phyloP scores from a whole-genome alignment of 345 rosid genomes.

The Pistacia atlantica region DNA sequence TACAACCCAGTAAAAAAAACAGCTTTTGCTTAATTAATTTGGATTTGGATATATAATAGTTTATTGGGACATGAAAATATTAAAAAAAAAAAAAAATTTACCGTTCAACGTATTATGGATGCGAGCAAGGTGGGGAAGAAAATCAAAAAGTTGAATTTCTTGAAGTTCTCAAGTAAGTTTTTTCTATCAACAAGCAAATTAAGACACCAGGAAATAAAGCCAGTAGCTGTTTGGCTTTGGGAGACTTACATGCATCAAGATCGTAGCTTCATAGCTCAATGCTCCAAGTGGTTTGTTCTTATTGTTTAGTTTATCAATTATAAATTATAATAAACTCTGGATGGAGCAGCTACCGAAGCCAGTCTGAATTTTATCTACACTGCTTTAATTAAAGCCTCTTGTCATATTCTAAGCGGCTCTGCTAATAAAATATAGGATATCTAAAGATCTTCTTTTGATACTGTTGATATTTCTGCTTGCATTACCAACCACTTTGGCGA shows the following conservation, averaged over 20 bases:
- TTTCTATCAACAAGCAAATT: not conserved
- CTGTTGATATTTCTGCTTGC: constrained; percentile 23
- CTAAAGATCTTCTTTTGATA: constrained; percentile 7
- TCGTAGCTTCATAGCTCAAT: not conserved
- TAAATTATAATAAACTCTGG: not conserved
- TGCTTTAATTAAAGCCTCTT: not conserved
- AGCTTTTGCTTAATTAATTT: no score
- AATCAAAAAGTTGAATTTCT: not conserved
- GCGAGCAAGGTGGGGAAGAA: not conserved
- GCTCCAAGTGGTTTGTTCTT: not conserved
- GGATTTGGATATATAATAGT: no score
- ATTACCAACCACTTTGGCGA: not conserved
- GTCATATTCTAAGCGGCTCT: not conserved
- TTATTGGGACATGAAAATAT: no score
- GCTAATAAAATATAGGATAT: constrained; percentile 1
- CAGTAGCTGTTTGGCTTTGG: no score
- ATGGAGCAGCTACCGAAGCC: not conserved
- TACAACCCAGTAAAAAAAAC: no score
- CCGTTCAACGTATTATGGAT: not conserved
- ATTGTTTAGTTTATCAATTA: not conserved
- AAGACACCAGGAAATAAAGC: no score
- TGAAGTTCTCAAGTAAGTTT: not conserved
- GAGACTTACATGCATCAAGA: not conserved
- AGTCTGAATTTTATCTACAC: not conserved
- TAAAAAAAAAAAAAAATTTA: no score